Evolutionary conservation across 2,329 filamentous ascomycete species (phyloP), one percentile per base, ranked within the genome.

Genomic region (Xylaria sp.): DNA sequence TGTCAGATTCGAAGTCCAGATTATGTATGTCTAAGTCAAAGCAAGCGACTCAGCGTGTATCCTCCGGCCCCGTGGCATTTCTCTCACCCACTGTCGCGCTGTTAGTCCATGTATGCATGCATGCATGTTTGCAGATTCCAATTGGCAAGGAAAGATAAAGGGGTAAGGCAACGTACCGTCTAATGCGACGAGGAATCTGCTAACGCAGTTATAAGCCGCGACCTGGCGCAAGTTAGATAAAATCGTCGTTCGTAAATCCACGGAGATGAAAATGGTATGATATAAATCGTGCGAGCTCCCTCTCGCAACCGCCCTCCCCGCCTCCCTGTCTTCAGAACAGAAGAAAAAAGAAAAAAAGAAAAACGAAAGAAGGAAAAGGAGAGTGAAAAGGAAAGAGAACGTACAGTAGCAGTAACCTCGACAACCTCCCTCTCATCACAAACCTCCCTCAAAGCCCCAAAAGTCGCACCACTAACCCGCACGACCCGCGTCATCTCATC

Each of bases 401-500:
- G 76, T 64, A 93, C 87, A 25, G 92, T 94, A 37, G 91, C 88
- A 53, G 92, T 94, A 71, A 96, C 86, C 82, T 97, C 93, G 16
- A 97, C 92, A 60, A 95, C 84, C 81, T 94, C 91, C 75, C 86
- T 84, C 70, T 94, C 91, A 27, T 78, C 85, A 72, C 94, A 93
- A 42, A 85, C 76, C 13, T 71, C 78, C 81, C 86, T 91, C 71
- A 97, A 72, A 73, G 82, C 81, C 35, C 78, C 86, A 81, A 95
- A 95, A 1, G 92, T 87, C 66, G 82, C 86, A 58, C 96, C 91
- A 13, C 83, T 80, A 6, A 97, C 93, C 60, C 85, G 82, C 0
- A 95, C 90, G 53, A 88, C 86, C 72, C 89, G 83, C 59, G 93
- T 97, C 92, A 97, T 97, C 78, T 93, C 92, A 81, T 97, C 93